phyloP scores from a whole-genome alignment of 208 protist species.

The Leishmania major region DNA sequence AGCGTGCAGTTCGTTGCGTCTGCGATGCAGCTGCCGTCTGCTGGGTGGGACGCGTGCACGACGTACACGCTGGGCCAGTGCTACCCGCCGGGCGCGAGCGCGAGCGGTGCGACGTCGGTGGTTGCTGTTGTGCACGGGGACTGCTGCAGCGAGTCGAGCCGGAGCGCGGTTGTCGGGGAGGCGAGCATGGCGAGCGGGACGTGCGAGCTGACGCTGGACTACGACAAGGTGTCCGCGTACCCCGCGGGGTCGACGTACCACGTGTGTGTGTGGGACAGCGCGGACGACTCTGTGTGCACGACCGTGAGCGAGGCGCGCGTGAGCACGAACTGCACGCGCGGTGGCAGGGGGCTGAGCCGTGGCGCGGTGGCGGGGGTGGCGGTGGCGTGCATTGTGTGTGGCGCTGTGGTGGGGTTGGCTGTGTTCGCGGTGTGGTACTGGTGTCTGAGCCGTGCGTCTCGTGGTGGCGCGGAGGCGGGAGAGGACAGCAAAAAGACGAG shows the following conservation, averaged over 20 bases:
- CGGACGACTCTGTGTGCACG: conserved; percentile 52
- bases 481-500: not conserved
- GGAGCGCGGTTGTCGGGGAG: conserved; percentile 20
- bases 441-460: not conserved
- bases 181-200: conserved; percentile 24
- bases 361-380: conserved; percentile 36
- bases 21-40: conserved; percentile 33
- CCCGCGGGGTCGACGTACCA: conserved; percentile 33
- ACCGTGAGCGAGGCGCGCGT: conserved; percentile 40
- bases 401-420: conserved; percentile 24
- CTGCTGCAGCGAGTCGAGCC: conserved; percentile 44
- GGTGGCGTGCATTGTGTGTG: conserved; percentile 31
- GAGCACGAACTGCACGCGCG: conserved; percentile 31
- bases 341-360: conserved; percentile 30
- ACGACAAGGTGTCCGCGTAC: conserved; percentile 25
- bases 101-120: conserved; percentile 15
- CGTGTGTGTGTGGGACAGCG: conserved; percentile 58
- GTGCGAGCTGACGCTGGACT: conserved; percentile 45
- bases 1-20: conserved; percentile 34
- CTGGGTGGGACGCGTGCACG: conserved; percentile 39
- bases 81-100: conserved; percentile 30
- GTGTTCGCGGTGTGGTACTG: not conserved
- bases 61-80: conserved; percentile 32
- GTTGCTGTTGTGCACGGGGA: conserved; percentile 51
- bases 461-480: rapidly evolving